These are phyloP conservation scores for Collybiopsis confluens DNA, from an alignment of 768 basidiomycete species.

Conservation along the genomic window DNA sequence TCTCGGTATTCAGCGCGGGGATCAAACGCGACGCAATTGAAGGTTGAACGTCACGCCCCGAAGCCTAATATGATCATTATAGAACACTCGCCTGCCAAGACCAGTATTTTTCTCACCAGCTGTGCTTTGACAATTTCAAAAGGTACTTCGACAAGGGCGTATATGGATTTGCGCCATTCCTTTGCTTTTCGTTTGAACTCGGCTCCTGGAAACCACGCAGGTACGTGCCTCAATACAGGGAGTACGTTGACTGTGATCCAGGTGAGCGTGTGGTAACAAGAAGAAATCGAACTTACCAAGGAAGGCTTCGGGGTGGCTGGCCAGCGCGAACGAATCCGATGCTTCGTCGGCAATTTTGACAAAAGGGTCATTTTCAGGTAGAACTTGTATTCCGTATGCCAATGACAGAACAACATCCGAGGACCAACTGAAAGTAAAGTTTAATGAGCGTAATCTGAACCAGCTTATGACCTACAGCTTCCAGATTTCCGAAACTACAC, in stretches of 20 bases:
- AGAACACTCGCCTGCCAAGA: background rate
- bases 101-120: background rate
- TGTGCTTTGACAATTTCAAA: background rate
- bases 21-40: background rate
- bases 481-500: background rate
- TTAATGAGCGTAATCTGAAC: background rate
- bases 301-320: conserved; percentile 19
- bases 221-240: conserved; percentile 26
- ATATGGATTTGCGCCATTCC: background rate
- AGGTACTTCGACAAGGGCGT: background rate
- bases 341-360: conserved; percentile 21
- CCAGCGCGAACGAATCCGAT: conserved; percentile 19
- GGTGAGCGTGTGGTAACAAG: background rate
- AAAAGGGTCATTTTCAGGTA: conserved; percentile 23
- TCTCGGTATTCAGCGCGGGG: background rate
- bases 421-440: background rate
- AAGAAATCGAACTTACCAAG: conserved; percentile 17
- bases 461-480: background rate
- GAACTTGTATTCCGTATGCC: conserved; percentile 26
- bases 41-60: background rate
- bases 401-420: conserved; percentile 7
- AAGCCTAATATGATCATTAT: background rate
- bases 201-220: conserved; percentile 30
- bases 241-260: background rate
- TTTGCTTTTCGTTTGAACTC: conserved; percentile 29